Percentiles rank a stretch among this genome's conserved stretches.
Conservation (phyloP, 306 rosid genomes). For the Quercus glauca region DNA sequence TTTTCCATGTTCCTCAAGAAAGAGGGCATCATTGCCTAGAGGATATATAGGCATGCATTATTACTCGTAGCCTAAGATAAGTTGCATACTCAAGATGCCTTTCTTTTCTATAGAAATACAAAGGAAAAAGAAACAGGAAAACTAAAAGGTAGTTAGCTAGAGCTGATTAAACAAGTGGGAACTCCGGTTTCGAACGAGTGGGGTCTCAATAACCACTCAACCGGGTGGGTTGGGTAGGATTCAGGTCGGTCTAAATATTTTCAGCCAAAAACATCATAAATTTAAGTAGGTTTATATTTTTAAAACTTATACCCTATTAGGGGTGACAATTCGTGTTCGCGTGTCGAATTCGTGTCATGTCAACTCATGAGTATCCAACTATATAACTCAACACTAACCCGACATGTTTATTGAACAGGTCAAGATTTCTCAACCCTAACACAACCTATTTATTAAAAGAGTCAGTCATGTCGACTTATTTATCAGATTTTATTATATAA, state of each 20-base stretch:
- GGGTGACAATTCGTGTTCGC: rapidly evolving
- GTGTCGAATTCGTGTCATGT: too few species aligned
- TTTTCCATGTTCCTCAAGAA: constrained; percentile 24
- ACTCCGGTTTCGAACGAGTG: neutral
- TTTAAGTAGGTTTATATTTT: too few species aligned
- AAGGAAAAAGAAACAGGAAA: neutral
- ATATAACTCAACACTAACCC: too few species aligned
- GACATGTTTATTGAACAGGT: too few species aligned
- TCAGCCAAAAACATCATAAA: too few species aligned
- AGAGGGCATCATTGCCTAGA: constrained; percentile 32
- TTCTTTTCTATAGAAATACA: constrained; percentile 26
- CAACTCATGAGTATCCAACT: too few species aligned
- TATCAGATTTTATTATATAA: too few species aligned
- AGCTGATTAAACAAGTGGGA: neutral
- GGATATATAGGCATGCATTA: constrained; percentile 41
- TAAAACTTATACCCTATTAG: too few species aligned
- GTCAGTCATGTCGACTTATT: rapidly evolving
- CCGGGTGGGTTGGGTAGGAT: too few species aligned
- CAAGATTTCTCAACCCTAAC: too few species aligned
- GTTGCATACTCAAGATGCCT: constrained; percentile 32
- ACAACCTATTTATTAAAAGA: too few species aligned
- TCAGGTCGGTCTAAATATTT: too few species aligned
- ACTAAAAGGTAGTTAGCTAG: neutral
- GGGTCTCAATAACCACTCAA: neutral
- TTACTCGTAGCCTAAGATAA: constrained; percentile 21